Conservation (phyloP, 352 stramenopile species). For the Peronosclerospora sorghi region DNA sequence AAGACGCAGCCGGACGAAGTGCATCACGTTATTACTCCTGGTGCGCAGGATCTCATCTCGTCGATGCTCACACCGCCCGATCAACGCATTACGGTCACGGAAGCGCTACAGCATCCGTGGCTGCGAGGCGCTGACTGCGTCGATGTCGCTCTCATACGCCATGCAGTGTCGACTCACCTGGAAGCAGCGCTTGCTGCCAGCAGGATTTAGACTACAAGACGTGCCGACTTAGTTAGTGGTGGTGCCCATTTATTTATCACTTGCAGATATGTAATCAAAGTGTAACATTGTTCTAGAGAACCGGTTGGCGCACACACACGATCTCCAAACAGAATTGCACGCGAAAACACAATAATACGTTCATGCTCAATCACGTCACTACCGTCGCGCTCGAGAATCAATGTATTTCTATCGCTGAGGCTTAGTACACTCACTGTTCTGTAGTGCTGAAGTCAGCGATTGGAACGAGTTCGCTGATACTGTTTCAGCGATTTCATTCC, state of each 20-base stretch:
- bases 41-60: conserved; percentile 65
- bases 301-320: too few species aligned
- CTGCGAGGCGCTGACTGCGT: conserved; percentile 33
- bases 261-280: conserved; percentile 14
- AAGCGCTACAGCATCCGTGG: conserved; percentile 56
- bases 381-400: too few species aligned
- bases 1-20: conserved; percentile 31
- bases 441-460: too few species aligned
- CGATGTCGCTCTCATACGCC: conserved; percentile 18
- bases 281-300: too few species aligned
- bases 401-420: too few species aligned
- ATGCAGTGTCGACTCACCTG: conserved; percentile 31
- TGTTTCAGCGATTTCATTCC: too few species aligned
- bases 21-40: conserved; percentile 19
- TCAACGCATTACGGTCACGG: conserved; percentile 40
- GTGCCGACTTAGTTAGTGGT: background rate
- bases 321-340: too few species aligned
- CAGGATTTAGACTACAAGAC: conserved; percentile 6
- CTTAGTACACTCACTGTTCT: too few species aligned
- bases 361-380: too few species aligned
- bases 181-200: conserved; percentile 15
- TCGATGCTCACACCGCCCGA: conserved; percentile 52
- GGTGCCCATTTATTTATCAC: conserved; percentile 11
- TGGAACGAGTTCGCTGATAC: too few species aligned
- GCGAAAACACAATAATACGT: too few species aligned